Percentiles rank a stretch among this genome's conserved stretches.
Conservation (phyloP, 1,284 basidiomycete genomes). For the Naganishia sp. region DNA sequence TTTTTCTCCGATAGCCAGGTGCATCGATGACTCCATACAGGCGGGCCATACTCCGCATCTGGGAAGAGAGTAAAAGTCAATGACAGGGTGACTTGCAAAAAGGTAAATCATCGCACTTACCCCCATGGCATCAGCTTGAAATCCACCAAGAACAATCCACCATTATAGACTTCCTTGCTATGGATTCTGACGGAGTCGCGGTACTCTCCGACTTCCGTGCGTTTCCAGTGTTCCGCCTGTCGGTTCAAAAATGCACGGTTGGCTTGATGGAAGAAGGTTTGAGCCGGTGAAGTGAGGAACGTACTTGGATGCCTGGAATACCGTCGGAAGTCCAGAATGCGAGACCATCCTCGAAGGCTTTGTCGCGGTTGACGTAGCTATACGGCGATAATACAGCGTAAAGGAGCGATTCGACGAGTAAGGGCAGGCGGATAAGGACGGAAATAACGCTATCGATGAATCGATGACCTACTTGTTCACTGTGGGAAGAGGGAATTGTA, state of each 20-base stretch:
- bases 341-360: slow-evolving; percentile 40
- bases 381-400: neutral
- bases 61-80: neutral
- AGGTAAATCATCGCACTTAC: neutral
- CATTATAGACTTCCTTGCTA: slow-evolving; percentile 65
- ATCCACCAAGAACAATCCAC: slow-evolving; percentile 78
- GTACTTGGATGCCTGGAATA: slow-evolving; percentile 43
- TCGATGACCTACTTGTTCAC: slow-evolving; percentile 37
- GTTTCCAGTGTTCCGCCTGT: slow-evolving; percentile 47
- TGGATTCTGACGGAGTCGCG: slow-evolving; percentile 64
- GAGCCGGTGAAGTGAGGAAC: slow-evolving; percentile 19
- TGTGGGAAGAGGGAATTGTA: slow-evolving; percentile 1
- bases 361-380: slow-evolving; percentile 38
- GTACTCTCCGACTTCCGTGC: slow-evolving; percentile 33
- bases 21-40: slow-evolving; percentile 56
- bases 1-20: neutral
- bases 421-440: too few species aligned
- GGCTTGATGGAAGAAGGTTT: neutral
- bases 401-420: neutral
- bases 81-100: neutral
- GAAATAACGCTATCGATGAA: too few species aligned
- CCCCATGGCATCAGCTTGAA: slow-evolving; percentile 70
- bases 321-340: slow-evolving; percentile 44
- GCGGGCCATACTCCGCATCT: slow-evolving; percentile 80
- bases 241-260: neutral